Base-by-base conservation (phyloP, 129 eudicot genomes). In the Flaveria linearis region DNA sequence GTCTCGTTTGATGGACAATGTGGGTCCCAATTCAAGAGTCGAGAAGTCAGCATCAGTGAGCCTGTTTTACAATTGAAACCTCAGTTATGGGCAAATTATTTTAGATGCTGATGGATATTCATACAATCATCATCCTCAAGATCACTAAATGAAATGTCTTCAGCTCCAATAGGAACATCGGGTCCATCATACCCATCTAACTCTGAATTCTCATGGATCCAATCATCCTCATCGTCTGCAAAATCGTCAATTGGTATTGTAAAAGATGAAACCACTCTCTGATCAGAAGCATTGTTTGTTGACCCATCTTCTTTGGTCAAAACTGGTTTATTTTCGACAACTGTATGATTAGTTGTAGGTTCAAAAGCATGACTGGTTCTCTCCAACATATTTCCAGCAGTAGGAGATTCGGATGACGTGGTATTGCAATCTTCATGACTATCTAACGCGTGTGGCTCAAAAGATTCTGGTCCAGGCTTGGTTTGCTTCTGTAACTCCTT, bases 81-180 rank as follows among this genome's bases (percentile, higher is more conserved):
- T 5, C 41, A 36, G 41, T 36, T 36, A 36, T 36, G 41, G 1
- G 41, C 41, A 36, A 36, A 3, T 5, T 4, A 36, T 36, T 36
- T 36, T 36, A 36, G 41, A 36, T 36, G 41, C 4, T 36, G 41
- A 36, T 36, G 41, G 41, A 36, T 36, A 36, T 36, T 36, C 41
- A 36, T 57, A 20, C 64, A 57, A 23, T 62, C 68, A 62, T 62
- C 92, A 71, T 79, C 84, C 65, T 90, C 98, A 53, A 93, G 93
- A 88, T 93, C 98, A 81, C 97, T 93, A 72, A 93, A 93, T 11
- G 97, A 87, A 36, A 93, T 90, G 26, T 93, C 97, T 43, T 84
- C 82, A 10, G 64, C 23, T 78, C 83, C 86, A 39, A 83, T 18
- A 51, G 78, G 58, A 62, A 80, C 82, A 39, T 76, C 81, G 22